Conservation (phyloP, 2,329 filamentous ascomycete species). For the Neopestalotiopsis rosae region DNA sequence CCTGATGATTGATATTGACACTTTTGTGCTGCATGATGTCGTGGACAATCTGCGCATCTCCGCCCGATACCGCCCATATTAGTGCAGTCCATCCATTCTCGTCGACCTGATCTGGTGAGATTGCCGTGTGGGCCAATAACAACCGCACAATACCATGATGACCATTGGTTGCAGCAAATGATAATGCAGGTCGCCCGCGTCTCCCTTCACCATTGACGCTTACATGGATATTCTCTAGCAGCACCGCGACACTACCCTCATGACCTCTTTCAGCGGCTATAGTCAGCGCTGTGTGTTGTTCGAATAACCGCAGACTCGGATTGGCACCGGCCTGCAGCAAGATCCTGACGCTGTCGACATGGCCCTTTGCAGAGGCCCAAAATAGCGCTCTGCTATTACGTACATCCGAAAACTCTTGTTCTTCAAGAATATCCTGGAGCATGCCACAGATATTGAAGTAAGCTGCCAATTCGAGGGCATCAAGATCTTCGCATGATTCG, state of each 20-base stretch:
- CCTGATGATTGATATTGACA: constrained; percentile 15
- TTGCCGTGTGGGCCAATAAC: neutral
- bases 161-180: constrained; percentile 11
- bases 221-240: neutral
- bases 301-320: constrained; percentile 22
- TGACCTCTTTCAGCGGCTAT: constrained; percentile 6
- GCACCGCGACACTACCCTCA: neutral
- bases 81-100: constrained; percentile 6
- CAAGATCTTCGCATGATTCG: constrained; percentile 27
- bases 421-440: constrained; percentile 26
- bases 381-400: constrained; percentile 30
- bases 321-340: constrained; percentile 30
- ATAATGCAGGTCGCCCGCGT: constrained; percentile 11
- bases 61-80: constrained; percentile 10
- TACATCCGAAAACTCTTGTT: constrained; percentile 11
- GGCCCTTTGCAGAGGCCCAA: constrained; percentile 37
- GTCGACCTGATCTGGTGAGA: constrained; percentile 1
- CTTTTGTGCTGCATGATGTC: constrained; percentile 4
- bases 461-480: constrained; percentile 33
- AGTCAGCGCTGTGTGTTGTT: constrained; percentile 10
- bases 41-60: constrained; percentile 2
- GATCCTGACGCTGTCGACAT: constrained; percentile 26
- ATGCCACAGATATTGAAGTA: constrained; percentile 37
- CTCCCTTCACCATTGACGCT: constrained; percentile 3
- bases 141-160: constrained; percentile 1